Evolutionary conservation across 768 basidiomycete species (phyloP), one percentile per base, ranked within the genome.

Genomic region (Pleurotus giganteus): DNA sequence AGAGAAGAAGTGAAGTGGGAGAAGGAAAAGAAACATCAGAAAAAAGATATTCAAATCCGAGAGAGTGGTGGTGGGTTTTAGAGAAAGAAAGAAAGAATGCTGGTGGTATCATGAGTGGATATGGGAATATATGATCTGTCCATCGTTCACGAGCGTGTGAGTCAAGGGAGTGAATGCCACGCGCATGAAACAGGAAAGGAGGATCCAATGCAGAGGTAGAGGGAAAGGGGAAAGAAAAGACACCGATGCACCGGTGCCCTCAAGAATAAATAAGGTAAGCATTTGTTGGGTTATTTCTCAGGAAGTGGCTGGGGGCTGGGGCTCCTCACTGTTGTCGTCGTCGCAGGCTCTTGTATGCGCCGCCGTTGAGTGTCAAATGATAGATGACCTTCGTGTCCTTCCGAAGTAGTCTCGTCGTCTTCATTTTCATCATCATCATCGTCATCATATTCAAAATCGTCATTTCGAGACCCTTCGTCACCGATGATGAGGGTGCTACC

Each of bases 401-500:
- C 49, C 31, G 49, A 51, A 12, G 49, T 51, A 21, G 49, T 51
- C n/a, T 74, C 75, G 3, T 69, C 73, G 42, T 66, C 68, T 57
- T 69, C 71, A 44, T 70, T 73, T 19, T 66, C 71, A 6, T 63
- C 69, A 28, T 66, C 62, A 53, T 51, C 56, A 57, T 57, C 54
- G n/a, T 66, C 66, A 12, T 63, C 66, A 50, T 46, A 55, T n/a
- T 70, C 66, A 15, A 58, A 56, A 4, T 53, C 58, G 43, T 60
- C 55, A 9, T 53, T 47, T 58, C 60, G 60, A 19, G 42, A 52
- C 9, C 28, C 51, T n/a, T 59, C 43, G 27, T 45, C 57, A 26
- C 28, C 47, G n/a, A 51, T 58, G 45, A 56, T 57, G n/a, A 37
- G 50, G 36, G 23, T 58, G 46, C 4, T 50, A 28, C 43, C 55